phyloP scores from a whole-genome alignment of 768 basidiomycete genomes.

The Trametes elegans region DNA sequence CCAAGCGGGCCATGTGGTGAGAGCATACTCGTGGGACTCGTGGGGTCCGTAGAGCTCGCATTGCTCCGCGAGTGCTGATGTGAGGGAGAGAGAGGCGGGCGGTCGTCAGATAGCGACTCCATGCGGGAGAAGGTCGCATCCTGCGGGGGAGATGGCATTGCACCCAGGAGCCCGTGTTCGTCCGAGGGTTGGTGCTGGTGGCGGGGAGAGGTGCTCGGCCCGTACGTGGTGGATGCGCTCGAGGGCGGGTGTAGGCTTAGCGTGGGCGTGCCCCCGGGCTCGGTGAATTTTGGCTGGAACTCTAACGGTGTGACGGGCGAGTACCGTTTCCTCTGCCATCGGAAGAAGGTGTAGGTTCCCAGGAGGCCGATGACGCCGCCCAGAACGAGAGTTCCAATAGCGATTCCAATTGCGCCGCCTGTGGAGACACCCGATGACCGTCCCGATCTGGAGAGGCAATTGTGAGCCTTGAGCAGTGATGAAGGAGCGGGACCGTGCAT shows the following conservation, averaged over 20 bases:
- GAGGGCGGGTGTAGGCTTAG: constrained; percentile 7
- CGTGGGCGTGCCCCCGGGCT: constrained; percentile 21
- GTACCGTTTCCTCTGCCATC: background rate
- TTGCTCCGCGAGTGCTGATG: background rate
- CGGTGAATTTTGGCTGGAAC: constrained; percentile 8
- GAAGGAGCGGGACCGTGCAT: background rate
- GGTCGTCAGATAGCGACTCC: background rate
- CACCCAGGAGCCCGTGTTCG: background rate
- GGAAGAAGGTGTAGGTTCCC: constrained; percentile 4
- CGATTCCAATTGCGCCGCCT: constrained; percentile 26
- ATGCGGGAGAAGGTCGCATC: background rate
- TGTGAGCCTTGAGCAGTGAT: background rate
- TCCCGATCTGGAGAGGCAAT: background rate
- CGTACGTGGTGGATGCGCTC: constrained; percentile 1
- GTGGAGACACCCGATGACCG: constrained; percentile 5
- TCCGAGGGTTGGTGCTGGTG: background rate
- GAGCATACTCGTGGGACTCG: background rate
- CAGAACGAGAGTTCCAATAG: constrained; percentile 23
- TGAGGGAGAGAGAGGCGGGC: background rate
- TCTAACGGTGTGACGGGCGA: background rate
- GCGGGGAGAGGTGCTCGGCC: background rate
- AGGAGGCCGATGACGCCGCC: constrained; percentile 24
- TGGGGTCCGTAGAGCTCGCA: background rate
- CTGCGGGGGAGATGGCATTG: background rate
- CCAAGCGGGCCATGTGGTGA: constrained; percentile 11